These are phyloP conservation scores for Pyrenochaeta sp. DNA, from an alignment of 2,329 filamentous ascomycete genomes.

Conservation along the genomic window DNA sequence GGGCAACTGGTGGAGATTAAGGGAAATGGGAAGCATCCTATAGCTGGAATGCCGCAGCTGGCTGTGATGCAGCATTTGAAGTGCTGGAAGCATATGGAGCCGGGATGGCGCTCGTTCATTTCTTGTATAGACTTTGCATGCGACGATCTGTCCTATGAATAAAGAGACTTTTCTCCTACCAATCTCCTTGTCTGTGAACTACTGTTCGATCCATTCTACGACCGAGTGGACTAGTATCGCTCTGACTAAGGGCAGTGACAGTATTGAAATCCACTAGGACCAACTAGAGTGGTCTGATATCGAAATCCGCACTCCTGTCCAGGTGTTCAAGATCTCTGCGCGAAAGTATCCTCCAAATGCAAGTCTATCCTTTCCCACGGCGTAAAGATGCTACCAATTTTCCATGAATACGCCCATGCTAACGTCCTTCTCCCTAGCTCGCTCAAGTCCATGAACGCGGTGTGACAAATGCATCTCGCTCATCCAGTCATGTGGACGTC, in stretches of 20 bases:
- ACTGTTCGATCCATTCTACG: neutral
- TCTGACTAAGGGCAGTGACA: too few species aligned
- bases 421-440: neutral
- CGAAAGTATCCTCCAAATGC: too few species aligned
- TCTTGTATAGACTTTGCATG: conserved; percentile 24
- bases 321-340: too few species aligned
- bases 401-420: too few species aligned
- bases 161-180: neutral
- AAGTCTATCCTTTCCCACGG: too few species aligned
- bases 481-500: neutral
- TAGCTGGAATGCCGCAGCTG: conserved; percentile 1
- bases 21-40: neutral
- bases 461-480: neutral
- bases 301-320: neutral
- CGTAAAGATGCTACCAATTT: too few species aligned
- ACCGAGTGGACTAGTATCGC: neutral
- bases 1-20: neutral
- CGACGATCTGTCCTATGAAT: neutral
- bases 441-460: neutral
- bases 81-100: conserved; percentile 16
- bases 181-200: neutral
- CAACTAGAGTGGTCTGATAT: neutral
- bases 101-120: conserved; percentile 16
- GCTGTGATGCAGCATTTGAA: conserved; percentile 8
- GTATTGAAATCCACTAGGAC: neutral